Evolutionary conservation across 1,284 basidiomycete species (phyloP), one percentile per base, ranked within the genome.

Genomic region (Testicularia cyperi): DNA sequence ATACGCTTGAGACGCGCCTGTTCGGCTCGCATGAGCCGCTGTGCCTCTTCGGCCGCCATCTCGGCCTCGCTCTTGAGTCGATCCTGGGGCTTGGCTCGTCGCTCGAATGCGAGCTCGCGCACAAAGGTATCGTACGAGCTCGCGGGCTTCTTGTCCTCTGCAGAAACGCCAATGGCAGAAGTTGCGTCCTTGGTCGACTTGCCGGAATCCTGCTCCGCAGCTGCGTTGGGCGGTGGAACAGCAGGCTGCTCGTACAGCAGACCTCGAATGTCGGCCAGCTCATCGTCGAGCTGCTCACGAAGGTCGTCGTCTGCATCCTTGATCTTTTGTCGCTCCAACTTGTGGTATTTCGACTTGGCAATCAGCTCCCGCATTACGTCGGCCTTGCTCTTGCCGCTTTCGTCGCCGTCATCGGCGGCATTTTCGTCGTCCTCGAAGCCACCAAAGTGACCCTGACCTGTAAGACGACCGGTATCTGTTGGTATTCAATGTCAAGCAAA

Each of bases 311-410:
- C 91, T 65, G 86, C 81, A 62, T 92, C 89, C 61, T 85, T 86
- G 77, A 91, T 86, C 71, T 87, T 83, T 82, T 97, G 92, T 29
- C 94, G 84, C 64, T 85, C 85, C 47, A 88, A 79, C 90, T 96
- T 76, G 43, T 68, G 68, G 24, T 65, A 47, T 78, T 99, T 99
- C 79, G 90, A 94, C 79, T 98, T 98, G 12, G 91, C 88, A 38
- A 99, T 92, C 38, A 99, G 87, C 78, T 99, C 95, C 1, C 88
- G 85, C 95, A 98, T 98, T 54, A 97, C 90, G 75, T 99, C 92
- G 4, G 88, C 87, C 79, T 96, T 97, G 14, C 86, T 56, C 40
- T 68, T 70, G 37, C 70, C 62, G 9, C 58, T 82, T 26, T 84
- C 82, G 18, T 83, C 85, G 6, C 86, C 85, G 4, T 84, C 84